Conservation (phyloP, 352 stramenopile genomes). For the Phytophthora macrochlamydospora region DNA sequence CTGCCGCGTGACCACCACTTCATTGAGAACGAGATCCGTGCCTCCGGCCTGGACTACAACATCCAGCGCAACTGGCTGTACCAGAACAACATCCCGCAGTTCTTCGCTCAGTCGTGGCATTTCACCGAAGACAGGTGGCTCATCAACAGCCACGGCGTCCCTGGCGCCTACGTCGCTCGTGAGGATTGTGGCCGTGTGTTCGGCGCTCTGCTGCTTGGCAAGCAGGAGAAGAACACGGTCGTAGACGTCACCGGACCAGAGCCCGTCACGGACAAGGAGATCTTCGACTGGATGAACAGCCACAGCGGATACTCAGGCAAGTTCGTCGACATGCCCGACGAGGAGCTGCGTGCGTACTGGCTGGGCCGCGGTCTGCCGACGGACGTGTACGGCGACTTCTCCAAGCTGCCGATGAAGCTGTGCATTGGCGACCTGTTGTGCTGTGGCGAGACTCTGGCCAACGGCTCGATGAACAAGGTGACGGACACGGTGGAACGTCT, state of each 20-base stretch:
- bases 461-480: constrained; percentile 23
- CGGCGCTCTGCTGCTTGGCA: constrained; percentile 5
- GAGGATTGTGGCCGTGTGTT: constrained; percentile 24
- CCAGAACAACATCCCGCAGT: constrained; percentile 11
- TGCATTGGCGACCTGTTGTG: constrained; percentile 29
- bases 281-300: constrained; percentile 9
- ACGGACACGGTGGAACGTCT: constrained; percentile 16
- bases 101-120: constrained; percentile 13
- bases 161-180: constrained; percentile 14
- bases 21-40: constrained; percentile 9
- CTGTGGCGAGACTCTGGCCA: constrained; percentile 23
- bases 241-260: constrained; percentile 2
- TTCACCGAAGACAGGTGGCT: constrained; percentile 15
- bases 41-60: constrained; percentile 11
- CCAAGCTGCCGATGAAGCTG: constrained; percentile 25
- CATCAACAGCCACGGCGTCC: constrained; percentile 8
- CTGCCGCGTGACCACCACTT: constrained; percentile 12
- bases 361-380: constrained; percentile 15
- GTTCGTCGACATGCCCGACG: constrained; percentile 8
- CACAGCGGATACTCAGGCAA: not conserved
- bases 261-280: constrained; percentile 1
- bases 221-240: constrained; percentile 19
- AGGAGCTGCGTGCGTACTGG: constrained; percentile 15
- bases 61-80: constrained; percentile 17
- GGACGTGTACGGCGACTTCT: constrained; percentile 24